Evolutionary conservation across 352 stramenopile genomes (phyloP), one percentile per base, ranked within the genome.

Genomic region (Phytophthora niederhauseri): DNA sequence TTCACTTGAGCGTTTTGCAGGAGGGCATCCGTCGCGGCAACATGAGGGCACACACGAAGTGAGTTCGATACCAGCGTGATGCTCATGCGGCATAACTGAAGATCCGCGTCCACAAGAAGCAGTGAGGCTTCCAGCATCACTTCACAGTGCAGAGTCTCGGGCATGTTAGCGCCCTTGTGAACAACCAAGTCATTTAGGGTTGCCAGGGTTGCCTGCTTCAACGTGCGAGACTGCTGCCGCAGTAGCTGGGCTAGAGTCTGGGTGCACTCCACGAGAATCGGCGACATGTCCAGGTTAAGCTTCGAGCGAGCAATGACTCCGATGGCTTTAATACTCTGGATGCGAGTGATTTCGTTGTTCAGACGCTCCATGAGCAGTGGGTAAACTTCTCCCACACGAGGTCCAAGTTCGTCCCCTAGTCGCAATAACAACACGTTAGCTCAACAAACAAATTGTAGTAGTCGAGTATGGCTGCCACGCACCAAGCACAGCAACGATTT

Each of bases 301-400:
- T 89, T 90, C 6, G 93, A 96, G 5, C 80, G 81, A 22, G 93
- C 96, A 68, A 99, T 97, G 15, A 80, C 78, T 14, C 82, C 88
- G 20, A 99, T 85, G 2, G 97, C 96, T 78, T 99, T 99, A 70
- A 99, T 98, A 17, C 95, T 98, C 52, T 97, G 85, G 41, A 99
- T 90, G 19, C 98, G 93, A 19, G 97, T 99, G 60, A 98, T 99
- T 78, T 99, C 98, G 75, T 99, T 99, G 62, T 96, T 94, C 8
- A 99, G 84, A 57, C 97, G 92, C 64, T 99, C 97, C 75, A 99
- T 95, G 7, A 99, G 76, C 14, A 99, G 68, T 14, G 85, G 83
- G 20, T 98, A 94, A 50, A 99, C 83, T 61, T 92, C 85, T 17
- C 79, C 80, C 12, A 93, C 89, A 46, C 94, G 83, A 17, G 57